phyloP scores from a whole-genome alignment of 192 early-diverging fungal species.

The Gamsiella multidivaricata region DNA sequence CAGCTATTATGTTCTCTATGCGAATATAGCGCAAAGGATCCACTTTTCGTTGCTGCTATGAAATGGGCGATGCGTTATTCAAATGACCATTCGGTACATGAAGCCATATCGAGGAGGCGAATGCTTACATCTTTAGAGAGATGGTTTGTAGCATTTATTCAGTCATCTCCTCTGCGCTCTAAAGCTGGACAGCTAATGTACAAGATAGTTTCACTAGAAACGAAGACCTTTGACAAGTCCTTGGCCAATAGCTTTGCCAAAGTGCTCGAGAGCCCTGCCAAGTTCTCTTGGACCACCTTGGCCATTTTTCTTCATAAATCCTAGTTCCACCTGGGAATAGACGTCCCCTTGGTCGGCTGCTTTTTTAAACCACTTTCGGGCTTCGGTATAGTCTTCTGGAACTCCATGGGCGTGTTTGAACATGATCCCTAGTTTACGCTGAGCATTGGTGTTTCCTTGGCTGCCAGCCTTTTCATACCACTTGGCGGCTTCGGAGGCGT shows the following conservation, averaged over 20 bases:
- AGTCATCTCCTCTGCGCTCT: background rate
- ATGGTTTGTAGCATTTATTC: background rate
- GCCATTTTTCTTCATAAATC: constrained; percentile 56
- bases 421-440: constrained; percentile 51
- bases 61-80: too few species aligned
- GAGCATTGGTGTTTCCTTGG: constrained; percentile 55
- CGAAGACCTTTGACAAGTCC: background rate
- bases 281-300: constrained; percentile 40
- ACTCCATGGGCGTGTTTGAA: constrained; percentile 47
- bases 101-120: background rate
- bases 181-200: background rate
- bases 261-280: constrained; percentile 27
- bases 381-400: constrained; percentile 27
- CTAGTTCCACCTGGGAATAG: constrained; percentile 47
- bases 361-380: constrained; percentile 49
- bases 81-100: too few species aligned
- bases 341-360: constrained; percentile 46
- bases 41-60: too few species aligned
- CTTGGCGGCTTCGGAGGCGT: constrained; percentile 56
- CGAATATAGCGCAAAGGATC: too few species aligned
- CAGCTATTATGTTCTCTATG: too few species aligned
- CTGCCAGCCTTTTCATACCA: constrained; percentile 71
- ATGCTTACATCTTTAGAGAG: background rate
- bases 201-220: background rate
- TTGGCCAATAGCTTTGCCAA: constrained; percentile 24